Evolutionary conservation across 2,329 filamentous ascomycete genomes (phyloP), one percentile per base, ranked within the genome.

Genomic region (Trichoderma citrinoviride): DNA sequence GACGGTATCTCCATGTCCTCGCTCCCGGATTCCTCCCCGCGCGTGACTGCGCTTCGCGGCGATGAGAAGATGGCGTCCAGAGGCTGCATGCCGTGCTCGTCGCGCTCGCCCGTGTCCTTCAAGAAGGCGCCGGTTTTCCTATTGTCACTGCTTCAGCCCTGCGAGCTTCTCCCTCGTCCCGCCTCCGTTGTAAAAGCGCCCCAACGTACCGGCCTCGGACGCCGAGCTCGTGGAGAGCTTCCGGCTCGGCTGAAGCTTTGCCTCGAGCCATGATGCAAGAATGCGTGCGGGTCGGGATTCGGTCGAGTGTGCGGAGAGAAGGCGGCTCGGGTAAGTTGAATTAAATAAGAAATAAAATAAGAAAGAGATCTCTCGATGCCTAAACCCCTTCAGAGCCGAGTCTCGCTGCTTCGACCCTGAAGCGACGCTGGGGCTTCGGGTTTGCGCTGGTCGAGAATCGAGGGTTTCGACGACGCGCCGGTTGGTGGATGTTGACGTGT

Each of bases 121-220:
- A 98, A 78, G 1, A 87, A 90, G 27, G 96, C 85, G 50, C 95
- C 95, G 0, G 95, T 99, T 84, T 96, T 96, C 71, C 94, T 97
- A 70, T 56, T 46, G 54, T 40, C 50, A 65, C 19, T 37, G 23
- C 5, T 57, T 67, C 64, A 69, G 69, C 17, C 40, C 47, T 8
- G 3, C 21, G 10, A 33, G 40, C 15, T 37, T 41, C 8, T 10
- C 27, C 44, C 33, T 44, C 3, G 40, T 6, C 25, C n/a, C 12
- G 33, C 5, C 12, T 37, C 33, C 33, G 5, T 37, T 37, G 33
- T n/a, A n/a, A 37, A 37, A 23, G 52, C 23, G 50, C 33, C 21
- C 43, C 58, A 50, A 74, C 77, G 49, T 72, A 80, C 78, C 78
- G 77, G 67, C 78, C 78, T 64, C 72, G 74, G 29, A 73, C 69